Base-by-base conservation (phyloP, 176 grass and related monocot species). In the Zea luxurians region DNA sequence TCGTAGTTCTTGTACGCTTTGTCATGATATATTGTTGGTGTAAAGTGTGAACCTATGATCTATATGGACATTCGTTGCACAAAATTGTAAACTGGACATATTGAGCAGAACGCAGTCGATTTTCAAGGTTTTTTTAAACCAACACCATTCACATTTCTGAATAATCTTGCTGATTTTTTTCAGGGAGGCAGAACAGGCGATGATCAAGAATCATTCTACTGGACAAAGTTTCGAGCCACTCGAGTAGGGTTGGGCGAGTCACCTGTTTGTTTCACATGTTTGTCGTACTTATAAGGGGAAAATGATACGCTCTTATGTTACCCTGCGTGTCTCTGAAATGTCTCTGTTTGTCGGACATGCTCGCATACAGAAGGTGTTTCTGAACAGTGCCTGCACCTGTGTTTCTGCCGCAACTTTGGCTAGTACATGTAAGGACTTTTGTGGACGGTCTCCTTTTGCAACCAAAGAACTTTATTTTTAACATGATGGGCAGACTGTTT, bases 171-270 rank as follows among this genome's bases (percentile, higher is more conserved):
- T 48, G 17, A 5, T 27, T 13, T 2, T 43, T 68, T 78, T 54
- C 74, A 64, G 82, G 82, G 82, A 78, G 45, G 82, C 82, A 9
- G 20, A 48, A 4, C 74, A 50, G 18, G 81, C 72, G 41, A 70
- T 84, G 73, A 77, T n/a, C 64, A 70, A 70, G 44, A 36, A 76
- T 34, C 53, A 70, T 77, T 84, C 13, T n/a, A 74, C 44, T 70
- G 3, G 36, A n/a, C 53, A 68, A 59, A 52, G n/a, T 17, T 12
- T 4, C 5, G 27, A 16, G 10, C 20, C 9, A 20, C 3, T 58
- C 10, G 55, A 59, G n/a, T 59, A 59, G 55, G n/a, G 3, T 59
- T 59, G 18, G 18, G 55, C 8, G n/a, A 59, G 55, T 20, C n/a
- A 20, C 16, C 16, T 59, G n/a, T 21, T 21, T 18, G 8, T 18